A percentile compares a stretch with the other conserved stretches of the same genome.
Conservation (phyloP, 495 filamentous ascomycete genomes). For the Penicillium daleae region DNA sequence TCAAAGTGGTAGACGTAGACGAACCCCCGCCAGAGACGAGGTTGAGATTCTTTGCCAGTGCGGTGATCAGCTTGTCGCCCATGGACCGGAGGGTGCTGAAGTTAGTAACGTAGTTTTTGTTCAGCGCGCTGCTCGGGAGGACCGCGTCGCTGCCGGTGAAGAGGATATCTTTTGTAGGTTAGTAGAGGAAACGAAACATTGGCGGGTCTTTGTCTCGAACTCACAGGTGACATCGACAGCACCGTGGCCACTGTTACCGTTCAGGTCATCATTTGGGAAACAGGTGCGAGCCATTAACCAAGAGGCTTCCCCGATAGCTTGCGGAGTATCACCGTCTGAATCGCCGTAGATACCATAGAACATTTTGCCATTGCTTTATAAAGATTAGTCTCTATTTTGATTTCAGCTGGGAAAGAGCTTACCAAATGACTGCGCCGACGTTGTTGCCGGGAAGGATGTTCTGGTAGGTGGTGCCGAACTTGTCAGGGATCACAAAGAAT, state of each 20-base stretch:
- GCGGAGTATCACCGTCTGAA: constrained; percentile 37
- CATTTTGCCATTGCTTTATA: constrained; percentile 37
- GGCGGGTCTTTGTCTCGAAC: background rate
- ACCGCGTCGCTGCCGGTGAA: constrained; percentile 39
- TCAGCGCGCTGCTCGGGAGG: constrained; percentile 34
- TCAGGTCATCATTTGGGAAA: constrained; percentile 40
- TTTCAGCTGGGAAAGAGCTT: background rate
- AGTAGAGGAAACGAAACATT: background rate
- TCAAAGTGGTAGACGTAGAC: constrained; percentile 9
- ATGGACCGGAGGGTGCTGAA: constrained; percentile 39
- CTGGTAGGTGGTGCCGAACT: constrained; percentile 31
- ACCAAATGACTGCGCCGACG: constrained; percentile 46
- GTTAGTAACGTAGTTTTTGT: constrained; percentile 42
- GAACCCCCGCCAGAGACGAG: constrained; percentile 17
- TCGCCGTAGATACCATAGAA: constrained; percentile 47
- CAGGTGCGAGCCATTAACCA: constrained; percentile 47
- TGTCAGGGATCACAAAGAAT: constrained; percentile 43
- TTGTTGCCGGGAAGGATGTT: constrained; percentile 38
- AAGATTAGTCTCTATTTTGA: background rate
- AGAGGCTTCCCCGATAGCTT: constrained; percentile 45
- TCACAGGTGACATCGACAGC: constrained; percentile 42
- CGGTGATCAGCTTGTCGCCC: constrained; percentile 34
- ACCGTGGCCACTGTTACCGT: constrained; percentile 37
- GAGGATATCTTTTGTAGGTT: constrained; percentile 33
- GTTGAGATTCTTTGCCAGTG: constrained; percentile 42